phyloP scores from a whole-genome alignment of 2,329 filamentous ascomycete genomes.

The Ciborinia camelliae region DNA sequence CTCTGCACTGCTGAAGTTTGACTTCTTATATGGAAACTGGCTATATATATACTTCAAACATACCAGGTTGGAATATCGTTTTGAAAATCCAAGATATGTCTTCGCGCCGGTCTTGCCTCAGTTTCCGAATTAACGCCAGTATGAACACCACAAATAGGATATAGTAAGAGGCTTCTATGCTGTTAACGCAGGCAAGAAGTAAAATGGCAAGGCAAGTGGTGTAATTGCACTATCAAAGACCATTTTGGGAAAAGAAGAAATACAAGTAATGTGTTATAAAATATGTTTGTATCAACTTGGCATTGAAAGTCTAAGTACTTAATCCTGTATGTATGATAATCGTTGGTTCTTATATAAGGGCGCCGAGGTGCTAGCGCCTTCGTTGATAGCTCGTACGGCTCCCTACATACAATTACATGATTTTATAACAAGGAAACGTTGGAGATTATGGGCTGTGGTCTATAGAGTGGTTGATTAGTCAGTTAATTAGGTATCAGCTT shows the following conservation, averaged over 20 bases:
- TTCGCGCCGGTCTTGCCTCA: slow-evolving; percentile 16
- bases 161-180: slow-evolving; percentile 2
- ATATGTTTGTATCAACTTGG: no score
- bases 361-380: no score
- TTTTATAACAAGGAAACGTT: not conserved
- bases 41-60: not conserved
- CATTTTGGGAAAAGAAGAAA: not conserved
- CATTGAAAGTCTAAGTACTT: no score
- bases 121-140: slow-evolving; percentile 20
- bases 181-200: not conserved
- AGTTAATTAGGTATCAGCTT: no score
- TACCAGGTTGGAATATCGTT: slow-evolving; percentile 20
- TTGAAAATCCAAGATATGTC: slow-evolving; percentile 23
- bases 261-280: not conserved
- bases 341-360: no score
- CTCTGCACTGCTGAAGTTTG: not conserved
- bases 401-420: no score
- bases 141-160: slow-evolving; percentile 19
- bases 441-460: not conserved
- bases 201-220: not conserved
- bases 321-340: no score
- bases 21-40: not conserved
- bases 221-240: not conserved
- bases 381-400: no score
- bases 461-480: no score